Evolutionary conservation across 2,329 filamentous ascomycete genomes (phyloP), one percentile per base, ranked within the genome.

Genomic region (Penicillium concentricum): DNA sequence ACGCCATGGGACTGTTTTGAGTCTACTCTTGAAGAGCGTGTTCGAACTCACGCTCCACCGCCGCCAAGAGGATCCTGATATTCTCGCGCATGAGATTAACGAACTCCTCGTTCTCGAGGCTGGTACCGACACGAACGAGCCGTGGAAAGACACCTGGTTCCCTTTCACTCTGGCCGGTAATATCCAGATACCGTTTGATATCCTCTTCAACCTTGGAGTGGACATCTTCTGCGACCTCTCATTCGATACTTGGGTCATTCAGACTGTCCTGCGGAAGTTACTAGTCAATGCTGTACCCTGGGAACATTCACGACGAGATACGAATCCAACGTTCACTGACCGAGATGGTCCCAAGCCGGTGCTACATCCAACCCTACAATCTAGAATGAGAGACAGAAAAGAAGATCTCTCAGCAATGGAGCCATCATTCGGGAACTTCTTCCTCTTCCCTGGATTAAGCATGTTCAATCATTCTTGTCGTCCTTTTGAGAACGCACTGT

Each of bases 241-340:
- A 6, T 75, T 74, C 47, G 73, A 75, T 54, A 75, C 70, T 2
- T 75, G 73, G 72, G 63, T 69, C 9, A 72, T 74, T 49, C 73
- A 75, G 34, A 62, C 60, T 1, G 65, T 72, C 5, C 46, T 75
- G 16, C 58, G 68, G 20, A 75, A 74, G 52, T 54, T 75, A 2
- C 60, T 72, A 1, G 49, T 67, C 24, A 68, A 70, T 43, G 69
- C 59, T 15, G 58, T 74, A 3, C 69, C 72, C 0, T 74, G 69
- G 69, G 67, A 71, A 39, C 15, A 45, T 13, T 37, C 43, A 20
- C 65, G 64, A 6, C 62, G 61, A 15, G 57, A 47, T 2, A 43
- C 2, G 18, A 50, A 20, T 35, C 56, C 20, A 41, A 61, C 39
- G 10, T 56, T 7, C 38, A 48, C 41, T 10, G 51, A 59, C 45